Conservation (phyloP, 78 protist genomes). For the Dictyostelium intermedium region DNA sequence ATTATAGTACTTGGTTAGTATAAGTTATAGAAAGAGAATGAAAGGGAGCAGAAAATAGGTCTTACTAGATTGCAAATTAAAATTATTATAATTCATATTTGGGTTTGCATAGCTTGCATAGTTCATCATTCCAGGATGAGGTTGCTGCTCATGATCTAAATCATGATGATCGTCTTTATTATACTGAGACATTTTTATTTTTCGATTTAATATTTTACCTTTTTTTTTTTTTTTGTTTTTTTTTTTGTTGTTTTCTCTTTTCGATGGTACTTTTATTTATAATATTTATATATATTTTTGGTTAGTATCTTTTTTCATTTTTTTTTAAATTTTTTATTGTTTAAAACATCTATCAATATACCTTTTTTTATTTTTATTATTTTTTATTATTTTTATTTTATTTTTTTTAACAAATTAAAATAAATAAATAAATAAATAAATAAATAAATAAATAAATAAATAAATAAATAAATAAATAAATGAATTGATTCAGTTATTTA, state of each 20-base stretch:
- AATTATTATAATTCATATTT: slow-evolving; percentile 21
- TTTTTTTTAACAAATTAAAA: no score
- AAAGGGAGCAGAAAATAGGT: background rate
- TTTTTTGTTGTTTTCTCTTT: no score
- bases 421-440: no score
- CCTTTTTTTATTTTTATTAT: no score
- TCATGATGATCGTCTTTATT: background rate
- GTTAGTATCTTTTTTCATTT: background rate
- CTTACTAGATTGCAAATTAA: slow-evolving; percentile 11
- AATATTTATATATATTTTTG: background rate
- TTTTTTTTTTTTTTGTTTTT: background rate
- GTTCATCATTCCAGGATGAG: slow-evolving; percentile 3
- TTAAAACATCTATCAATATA: no score
- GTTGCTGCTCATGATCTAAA: slow-evolving; percentile 3
- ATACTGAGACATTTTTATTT: background rate
- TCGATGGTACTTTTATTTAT: background rate
- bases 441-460: background rate
- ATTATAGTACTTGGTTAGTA: background rate
- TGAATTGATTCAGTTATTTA: no score
- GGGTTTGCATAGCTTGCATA: slow-evolving; percentile 9
- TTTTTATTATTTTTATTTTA: no score
- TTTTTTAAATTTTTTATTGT: no score
- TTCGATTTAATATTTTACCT: background rate
- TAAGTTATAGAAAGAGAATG: background rate
- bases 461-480: no score